Evolutionary conservation across 805 yeast species (phyloP).

Genomic region (Alloascoidea hylecoeti): DNA sequence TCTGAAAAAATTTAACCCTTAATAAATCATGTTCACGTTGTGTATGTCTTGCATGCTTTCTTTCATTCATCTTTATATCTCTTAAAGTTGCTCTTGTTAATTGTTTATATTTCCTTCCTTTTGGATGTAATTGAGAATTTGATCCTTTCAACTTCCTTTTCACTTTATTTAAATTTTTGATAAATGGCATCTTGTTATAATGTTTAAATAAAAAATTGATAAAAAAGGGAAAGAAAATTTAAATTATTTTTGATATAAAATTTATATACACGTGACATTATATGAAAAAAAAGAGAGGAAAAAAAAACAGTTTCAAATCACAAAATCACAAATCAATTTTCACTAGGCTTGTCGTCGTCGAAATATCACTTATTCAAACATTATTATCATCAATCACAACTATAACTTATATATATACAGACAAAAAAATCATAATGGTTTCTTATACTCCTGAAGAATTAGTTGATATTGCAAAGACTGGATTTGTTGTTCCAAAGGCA

Average conservation of each 20-base stretch:
- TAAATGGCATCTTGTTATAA: slow-evolving; percentile 58
- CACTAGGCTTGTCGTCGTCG: too few species aligned
- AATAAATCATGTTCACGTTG: slow-evolving; percentile 35
- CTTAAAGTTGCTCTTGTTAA: slow-evolving; percentile 78
- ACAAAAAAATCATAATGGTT: too few species aligned
- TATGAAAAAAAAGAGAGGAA: too few species aligned
- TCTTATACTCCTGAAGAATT: not conserved
- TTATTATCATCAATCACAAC: too few species aligned
- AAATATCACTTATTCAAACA: too few species aligned
- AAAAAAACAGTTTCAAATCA: too few species aligned
- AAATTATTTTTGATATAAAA: too few species aligned
- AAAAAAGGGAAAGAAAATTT: too few species aligned
- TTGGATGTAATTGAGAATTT: slow-evolving; percentile 60
- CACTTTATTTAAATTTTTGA: slow-evolving; percentile 53
- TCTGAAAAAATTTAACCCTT: slow-evolving; percentile 4
- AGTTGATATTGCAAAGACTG: not conserved
- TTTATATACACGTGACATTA: too few species aligned
- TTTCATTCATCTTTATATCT: slow-evolving; percentile 52
- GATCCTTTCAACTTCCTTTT: slow-evolving; percentile 41
- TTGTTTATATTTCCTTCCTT: slow-evolving; percentile 79
- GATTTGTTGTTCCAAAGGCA: not conserved
- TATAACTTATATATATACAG: too few species aligned
- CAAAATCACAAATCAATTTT: too few species aligned
- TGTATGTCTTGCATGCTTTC: slow-evolving; percentile 31
- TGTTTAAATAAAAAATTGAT: too few species aligned